Evolutionary conservation across 164 flowering plant genomes (phyloP).

Genomic region (Amborella trichopoda): DNA sequence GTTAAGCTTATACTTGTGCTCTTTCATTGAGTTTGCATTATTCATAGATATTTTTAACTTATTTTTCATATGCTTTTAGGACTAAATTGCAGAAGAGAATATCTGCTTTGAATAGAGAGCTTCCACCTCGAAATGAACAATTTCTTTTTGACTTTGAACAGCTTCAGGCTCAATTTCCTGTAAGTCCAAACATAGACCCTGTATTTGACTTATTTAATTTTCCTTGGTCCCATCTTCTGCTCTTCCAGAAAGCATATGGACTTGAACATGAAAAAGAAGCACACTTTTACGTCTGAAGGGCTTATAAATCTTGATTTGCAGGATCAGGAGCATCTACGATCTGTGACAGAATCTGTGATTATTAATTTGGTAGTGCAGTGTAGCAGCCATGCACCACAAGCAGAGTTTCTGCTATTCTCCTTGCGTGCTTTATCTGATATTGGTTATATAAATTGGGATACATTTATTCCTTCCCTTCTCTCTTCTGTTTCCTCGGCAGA

Average conservation of each 20-base stretch:
- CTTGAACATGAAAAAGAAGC: no score
- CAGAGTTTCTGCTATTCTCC: slow-evolving; percentile 88
- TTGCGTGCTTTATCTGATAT: slow-evolving; percentile 60
- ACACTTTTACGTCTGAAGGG: no score
- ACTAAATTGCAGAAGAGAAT: slow-evolving; percentile 84
- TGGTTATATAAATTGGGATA: slow-evolving; percentile 79
- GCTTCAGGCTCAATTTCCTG: slow-evolving; percentile 60
- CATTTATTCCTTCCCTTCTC: slow-evolving; percentile 83
- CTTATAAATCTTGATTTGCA: no score
- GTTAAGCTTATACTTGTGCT: neutral
- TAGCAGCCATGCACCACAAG: slow-evolving; percentile 80
- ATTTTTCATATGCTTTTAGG: slow-evolving; percentile 24
- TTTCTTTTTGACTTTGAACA: slow-evolving; percentile 82
- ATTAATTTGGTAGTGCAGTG: slow-evolving; percentile 83
- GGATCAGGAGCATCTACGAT: slow-evolving; percentile 86
- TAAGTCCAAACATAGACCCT: slow-evolving; percentile 18
- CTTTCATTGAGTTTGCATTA: neutral
- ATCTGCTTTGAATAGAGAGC: slow-evolving; percentile 65
- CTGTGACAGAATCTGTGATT: slow-evolving; percentile 73
- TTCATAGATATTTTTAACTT: neutral
- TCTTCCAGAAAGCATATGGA: no score
- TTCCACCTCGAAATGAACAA: slow-evolving; percentile 89
- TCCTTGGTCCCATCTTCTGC: no score
- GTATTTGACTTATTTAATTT: neutral
- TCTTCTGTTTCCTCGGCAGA: slow-evolving; percentile 74